Percentiles rank a stretch among this genome's conserved stretches.
phyloP scores from a whole-genome alignment of 75 land plant genomes.

The Azolla pinnata region DNA sequence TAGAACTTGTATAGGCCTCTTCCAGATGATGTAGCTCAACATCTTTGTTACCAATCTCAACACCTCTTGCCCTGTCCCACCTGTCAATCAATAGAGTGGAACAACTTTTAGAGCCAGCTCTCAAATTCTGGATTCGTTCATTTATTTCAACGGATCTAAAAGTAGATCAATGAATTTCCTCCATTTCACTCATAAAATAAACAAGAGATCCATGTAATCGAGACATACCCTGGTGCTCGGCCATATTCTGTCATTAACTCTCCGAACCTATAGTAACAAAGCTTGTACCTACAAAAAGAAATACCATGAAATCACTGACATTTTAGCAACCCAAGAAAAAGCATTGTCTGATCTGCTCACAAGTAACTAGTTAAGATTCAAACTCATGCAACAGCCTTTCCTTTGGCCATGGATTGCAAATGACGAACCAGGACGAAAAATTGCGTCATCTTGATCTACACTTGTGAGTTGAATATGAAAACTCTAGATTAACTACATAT shows the following conservation, averaged over 20 bases:
- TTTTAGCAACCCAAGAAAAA: not conserved
- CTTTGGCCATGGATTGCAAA: no score
- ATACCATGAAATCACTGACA: not conserved
- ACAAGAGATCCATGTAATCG: not conserved
- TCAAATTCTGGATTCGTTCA: no score
- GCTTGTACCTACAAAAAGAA: slow-evolving; percentile 65
- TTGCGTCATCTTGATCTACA: no score
- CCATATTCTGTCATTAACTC: slow-evolving; percentile 83
- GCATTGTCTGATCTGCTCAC: no score
- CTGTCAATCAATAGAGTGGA: no score
- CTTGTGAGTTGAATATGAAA: no score
- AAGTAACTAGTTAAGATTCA: no score
- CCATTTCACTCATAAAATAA: not conserved
- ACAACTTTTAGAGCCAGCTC: no score
- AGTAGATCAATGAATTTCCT: not conserved
- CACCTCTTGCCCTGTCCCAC: slow-evolving; percentile 96
- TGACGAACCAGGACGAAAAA: no score
- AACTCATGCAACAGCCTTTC: no score
- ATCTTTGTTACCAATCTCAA: slow-evolving; percentile 94
- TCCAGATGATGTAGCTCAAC: slow-evolving; percentile 79
- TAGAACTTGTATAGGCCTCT: slow-evolving; percentile 95
- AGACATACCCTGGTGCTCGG: slow-evolving; percentile 80
- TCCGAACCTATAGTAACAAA: slow-evolving; percentile 95
- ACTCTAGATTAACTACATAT: no score
- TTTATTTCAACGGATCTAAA: no score